Evolutionary conservation across 2,329 filamentous ascomycete species (phyloP).

Genomic region (Knoxdaviesia proteae): DNA sequence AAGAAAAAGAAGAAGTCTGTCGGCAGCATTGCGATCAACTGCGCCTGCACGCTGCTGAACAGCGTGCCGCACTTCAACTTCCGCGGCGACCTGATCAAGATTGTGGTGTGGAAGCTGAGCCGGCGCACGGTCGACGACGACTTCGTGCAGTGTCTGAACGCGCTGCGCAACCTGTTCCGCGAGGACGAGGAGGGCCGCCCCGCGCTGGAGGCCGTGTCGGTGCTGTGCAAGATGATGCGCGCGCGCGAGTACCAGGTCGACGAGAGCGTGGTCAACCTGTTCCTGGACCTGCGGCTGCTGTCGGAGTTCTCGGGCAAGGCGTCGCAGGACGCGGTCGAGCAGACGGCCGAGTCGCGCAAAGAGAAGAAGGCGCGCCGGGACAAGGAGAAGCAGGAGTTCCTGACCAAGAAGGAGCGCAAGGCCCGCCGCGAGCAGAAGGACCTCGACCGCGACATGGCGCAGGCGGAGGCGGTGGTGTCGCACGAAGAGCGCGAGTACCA

Average conservation of each 20-base stretch:
- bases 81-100: conserved; percentile 66
- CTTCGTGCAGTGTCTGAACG: conserved; percentile 55
- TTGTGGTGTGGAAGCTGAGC: conserved; percentile 68
- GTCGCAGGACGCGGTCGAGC: conserved; percentile 57
- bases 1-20: conserved; percentile 24
- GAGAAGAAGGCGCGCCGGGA: conserved; percentile 37
- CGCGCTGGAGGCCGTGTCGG: conserved; percentile 65
- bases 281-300: conserved; percentile 72
- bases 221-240: conserved; percentile 92
- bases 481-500: conserved; percentile 86
- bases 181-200: conserved; percentile 81
- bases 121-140: conserved; percentile 50
- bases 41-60: conserved; percentile 60
- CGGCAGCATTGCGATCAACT: conserved; percentile 60
- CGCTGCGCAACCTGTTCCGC: conserved; percentile 62
- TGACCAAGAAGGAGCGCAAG: conserved; percentile 77
- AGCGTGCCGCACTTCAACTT: conserved; percentile 96
- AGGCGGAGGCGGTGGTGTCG: conserved; percentile 75
- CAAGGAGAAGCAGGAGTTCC: conserved; percentile 63
- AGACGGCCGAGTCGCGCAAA: conserved; percentile 21
- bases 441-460: conserved; percentile 80
- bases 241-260: conserved; percentile 63
- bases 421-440: conserved; percentile 64
- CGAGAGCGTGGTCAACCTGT: conserved; percentile 73
- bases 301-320: conserved; percentile 74